Conservation (phyloP, 2,329 filamentous ascomycete species). For the Dothistroma pini region DNA sequence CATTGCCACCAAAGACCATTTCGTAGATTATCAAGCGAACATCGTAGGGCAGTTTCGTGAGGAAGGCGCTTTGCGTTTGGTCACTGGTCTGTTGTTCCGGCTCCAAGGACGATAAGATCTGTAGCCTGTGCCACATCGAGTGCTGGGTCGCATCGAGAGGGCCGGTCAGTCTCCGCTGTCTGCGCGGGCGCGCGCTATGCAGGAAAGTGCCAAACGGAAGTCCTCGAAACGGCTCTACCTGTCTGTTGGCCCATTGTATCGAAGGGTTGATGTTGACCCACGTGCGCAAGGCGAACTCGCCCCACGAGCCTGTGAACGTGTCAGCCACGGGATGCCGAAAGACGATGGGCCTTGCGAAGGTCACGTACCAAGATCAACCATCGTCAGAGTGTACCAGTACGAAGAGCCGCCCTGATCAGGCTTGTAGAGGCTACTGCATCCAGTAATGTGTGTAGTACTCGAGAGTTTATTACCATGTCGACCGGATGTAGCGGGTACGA, state of each 20-base stretch:
- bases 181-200: constrained; percentile 26
- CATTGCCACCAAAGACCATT: constrained; percentile 29
- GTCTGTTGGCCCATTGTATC: constrained; percentile 31
- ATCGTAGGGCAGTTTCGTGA: constrained; percentile 32
- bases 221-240: constrained; percentile 31
- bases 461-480: not conserved
- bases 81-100: constrained; percentile 25
- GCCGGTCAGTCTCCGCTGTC: constrained; percentile 29
- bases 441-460: not conserved
- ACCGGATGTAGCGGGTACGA: not conserved
- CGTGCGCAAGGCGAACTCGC: constrained; percentile 29
- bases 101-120: constrained; percentile 24
- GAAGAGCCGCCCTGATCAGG: not conserved
- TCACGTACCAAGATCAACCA: constrained; percentile 19
- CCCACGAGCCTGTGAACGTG: constrained; percentile 27
- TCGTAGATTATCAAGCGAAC: constrained; percentile 35
- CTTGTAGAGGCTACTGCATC: not conserved
- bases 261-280: constrained; percentile 32
- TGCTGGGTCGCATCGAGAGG: constrained; percentile 24
- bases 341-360: not conserved
- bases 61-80: constrained; percentile 25
- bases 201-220: constrained; percentile 33
- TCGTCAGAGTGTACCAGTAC: constrained; percentile 9
- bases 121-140: constrained; percentile 27
- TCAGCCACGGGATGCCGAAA: not conserved